These are phyloP conservation scores for Houttuynia cordata DNA, from an alignment of 164 flowering plant species.

Conservation along the genomic window DNA sequence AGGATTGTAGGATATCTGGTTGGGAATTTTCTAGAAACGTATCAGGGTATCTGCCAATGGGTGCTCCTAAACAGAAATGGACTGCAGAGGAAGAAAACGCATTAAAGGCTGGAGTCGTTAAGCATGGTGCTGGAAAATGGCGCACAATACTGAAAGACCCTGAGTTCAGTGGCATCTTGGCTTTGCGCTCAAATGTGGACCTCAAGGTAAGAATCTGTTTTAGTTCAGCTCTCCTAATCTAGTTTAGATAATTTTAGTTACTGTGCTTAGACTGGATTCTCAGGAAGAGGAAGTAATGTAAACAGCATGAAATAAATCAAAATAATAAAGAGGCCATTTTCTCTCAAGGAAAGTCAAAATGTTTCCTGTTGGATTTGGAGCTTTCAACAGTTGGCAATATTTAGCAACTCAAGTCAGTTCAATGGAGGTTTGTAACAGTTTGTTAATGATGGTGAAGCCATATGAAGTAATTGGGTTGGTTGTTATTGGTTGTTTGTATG, in stretches of 20 bases:
- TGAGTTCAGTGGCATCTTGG: constrained; percentile 59
- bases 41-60: constrained; percentile 33
- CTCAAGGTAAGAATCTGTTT: constrained; percentile 49
- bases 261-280: neutral
- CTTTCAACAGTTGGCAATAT: no score
- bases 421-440: no score
- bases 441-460: no score
- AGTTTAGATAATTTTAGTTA: neutral
- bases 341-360: no score
- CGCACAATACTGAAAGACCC: constrained; percentile 97
- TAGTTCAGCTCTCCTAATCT: neutral
- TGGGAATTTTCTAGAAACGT: constrained; percentile 5
- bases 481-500: no score
- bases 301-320: no score
- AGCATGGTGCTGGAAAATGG: constrained; percentile 97
- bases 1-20: constrained; percentile 3
- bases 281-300: no score
- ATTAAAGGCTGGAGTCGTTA: constrained; percentile 76
- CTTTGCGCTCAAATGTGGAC: constrained; percentile 87
- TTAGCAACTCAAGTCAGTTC: no score
- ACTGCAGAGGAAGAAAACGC: constrained; percentile 91
- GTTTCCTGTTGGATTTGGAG: no score
- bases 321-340: no score
- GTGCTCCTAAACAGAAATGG: constrained; percentile 98
- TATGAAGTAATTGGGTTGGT: no score